These are phyloP conservation scores for Fusarium irregulare DNA, from an alignment of 2,329 filamentous ascomycete species.

Conservation along the genomic window DNA sequence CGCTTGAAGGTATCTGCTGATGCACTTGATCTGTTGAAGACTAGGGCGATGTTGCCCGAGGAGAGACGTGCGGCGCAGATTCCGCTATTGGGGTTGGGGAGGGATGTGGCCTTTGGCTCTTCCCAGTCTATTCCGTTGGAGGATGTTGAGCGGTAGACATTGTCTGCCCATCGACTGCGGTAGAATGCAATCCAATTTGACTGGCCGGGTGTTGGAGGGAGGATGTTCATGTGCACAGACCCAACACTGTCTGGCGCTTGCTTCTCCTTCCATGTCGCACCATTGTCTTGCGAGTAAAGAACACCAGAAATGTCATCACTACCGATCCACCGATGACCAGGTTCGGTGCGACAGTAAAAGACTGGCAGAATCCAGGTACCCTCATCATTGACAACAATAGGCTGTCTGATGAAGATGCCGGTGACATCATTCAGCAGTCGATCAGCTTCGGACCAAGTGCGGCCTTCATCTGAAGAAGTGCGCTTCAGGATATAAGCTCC, in stretches of 20 bases:
- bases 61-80: constrained; percentile 53
- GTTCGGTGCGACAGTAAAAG: constrained; percentile 56
- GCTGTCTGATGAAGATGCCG: constrained; percentile 57
- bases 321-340: constrained; percentile 57
- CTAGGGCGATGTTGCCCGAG: constrained; percentile 51
- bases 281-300: constrained; percentile 52
- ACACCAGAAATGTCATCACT: constrained; percentile 57
- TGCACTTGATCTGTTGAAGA: constrained; percentile 56
- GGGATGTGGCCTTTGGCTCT: constrained; percentile 47
- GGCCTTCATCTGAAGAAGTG: constrained; percentile 51
- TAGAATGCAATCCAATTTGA: constrained; percentile 52
- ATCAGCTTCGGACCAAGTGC: constrained; percentile 51
- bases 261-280: constrained; percentile 55
- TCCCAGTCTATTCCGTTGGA: constrained; percentile 54
- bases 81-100: constrained; percentile 59
- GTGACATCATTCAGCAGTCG: constrained; percentile 49
- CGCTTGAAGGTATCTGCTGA: constrained; percentile 49
- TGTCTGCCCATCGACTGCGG: constrained; percentile 59
- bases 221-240: constrained; percentile 58
- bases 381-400: constrained; percentile 51
- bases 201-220: constrained; percentile 42
- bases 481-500: constrained; percentile 53
- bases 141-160: constrained; percentile 56
- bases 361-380: constrained; percentile 57
- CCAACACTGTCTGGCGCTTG: constrained; percentile 53